Evolutionary conservation across 208 protist genomes (phyloP), one percentile per base, ranked within the genome.

Genomic region (Leishmania braziliensis): DNA sequence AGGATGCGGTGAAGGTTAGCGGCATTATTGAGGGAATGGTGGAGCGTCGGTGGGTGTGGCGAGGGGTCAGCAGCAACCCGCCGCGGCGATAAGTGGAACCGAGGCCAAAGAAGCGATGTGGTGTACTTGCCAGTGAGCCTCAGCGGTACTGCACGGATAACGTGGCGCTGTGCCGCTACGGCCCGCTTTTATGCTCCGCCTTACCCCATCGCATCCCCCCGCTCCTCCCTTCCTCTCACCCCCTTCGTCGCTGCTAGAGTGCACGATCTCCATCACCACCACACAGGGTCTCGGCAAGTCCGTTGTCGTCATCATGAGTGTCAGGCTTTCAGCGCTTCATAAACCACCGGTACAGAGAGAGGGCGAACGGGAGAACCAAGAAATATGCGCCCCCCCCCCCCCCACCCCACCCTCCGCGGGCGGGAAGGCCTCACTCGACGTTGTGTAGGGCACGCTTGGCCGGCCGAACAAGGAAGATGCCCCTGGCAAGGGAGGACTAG

Each of bases 11-110:
- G 54, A 79, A 63, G 56, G 78, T 68, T 50, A 60, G 85, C 68
- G 83, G 68, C 53, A 84, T 83, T 29, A 89, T 97, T 18, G 90
- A 93, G 51, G 94, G 94, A 5, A 90, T 97, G 88, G 90, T 89
- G 69, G 92, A 96, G 85, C 92, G 94, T 12, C 87, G 89, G 54
- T 97, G 94, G 94, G 77, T 78, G 77, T 89, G 91, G 88, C 86
- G 69, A 39, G 51, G 56, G 10, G 39, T 9, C 16, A 58, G 46
- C 46, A 36, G 48, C 72, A 68, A 23, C 70, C 14, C 75, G 33
- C 26, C 18, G 3, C 75, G 23, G 26, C 58, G 43, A 69, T 76
- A n/a, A 36, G 68, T 36, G 8, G 23, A 2, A 9, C 8, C 8
- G 36, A 12, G 5, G 20, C 12, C 33, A n/a, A 8, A 70, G 46